These are phyloP conservation scores for Capsella bursapastoris DNA, from an alignment of 345 rosid genomes.

Conservation along the genomic window DNA sequence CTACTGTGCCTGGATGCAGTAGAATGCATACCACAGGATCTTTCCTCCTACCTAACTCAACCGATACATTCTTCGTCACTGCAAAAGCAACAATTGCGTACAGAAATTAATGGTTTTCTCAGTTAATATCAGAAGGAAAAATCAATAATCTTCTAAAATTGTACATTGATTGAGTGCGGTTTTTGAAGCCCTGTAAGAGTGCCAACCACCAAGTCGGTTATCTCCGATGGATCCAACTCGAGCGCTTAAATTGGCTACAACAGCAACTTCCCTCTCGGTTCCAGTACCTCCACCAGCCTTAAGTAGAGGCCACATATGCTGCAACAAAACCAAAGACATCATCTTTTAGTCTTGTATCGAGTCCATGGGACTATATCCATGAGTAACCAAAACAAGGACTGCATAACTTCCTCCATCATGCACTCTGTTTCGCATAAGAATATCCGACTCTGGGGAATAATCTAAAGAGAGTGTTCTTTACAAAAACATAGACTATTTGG, in stretches of 20 bases:
- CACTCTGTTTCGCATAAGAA: conserved; percentile 4
- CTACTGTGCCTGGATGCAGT: conserved; percentile 95
- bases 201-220: conserved; percentile 90
- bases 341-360: background rate
- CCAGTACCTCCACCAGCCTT: conserved; percentile 79
- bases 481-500: conserved; percentile 18
- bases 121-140: background rate
- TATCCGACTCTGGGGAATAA: background rate
- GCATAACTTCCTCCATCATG: background rate
- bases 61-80: conserved; percentile 74
- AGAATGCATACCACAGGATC: conserved; percentile 82
- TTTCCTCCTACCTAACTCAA: conserved; percentile 75
- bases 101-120: background rate
- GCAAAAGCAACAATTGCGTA: conserved; percentile 34
- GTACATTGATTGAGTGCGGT: conserved; percentile 85
- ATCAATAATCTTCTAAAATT: background rate
- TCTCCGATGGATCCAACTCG: conserved; percentile 90
- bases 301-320: conserved; percentile 98
- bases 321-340: conserved; percentile 42
- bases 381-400: no score
- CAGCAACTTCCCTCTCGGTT: conserved; percentile 74
- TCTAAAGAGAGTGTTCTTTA: background rate
- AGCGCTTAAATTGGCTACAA: conserved; percentile 90
- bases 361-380: background rate
- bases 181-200: conserved; percentile 89